Conservation (phyloP, 1,139 yeast species). For the Blastobotrys buckinghamii region DNA sequence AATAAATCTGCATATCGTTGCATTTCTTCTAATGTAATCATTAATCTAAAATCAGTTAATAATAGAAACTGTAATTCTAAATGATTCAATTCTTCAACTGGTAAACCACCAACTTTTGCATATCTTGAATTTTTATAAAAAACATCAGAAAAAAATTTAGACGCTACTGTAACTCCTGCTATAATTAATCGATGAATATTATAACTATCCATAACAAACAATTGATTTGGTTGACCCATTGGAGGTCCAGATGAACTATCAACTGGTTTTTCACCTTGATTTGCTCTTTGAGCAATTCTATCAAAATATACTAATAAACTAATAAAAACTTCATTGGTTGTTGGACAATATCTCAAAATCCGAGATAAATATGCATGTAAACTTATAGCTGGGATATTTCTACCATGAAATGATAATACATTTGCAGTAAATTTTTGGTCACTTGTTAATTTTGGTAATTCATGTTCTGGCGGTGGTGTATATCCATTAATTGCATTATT, state of each 20-base stretch:
- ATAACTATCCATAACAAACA: constrained; percentile 93
- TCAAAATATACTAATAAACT: constrained; percentile 90
- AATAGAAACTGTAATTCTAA: constrained; percentile 84
- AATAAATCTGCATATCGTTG: constrained; percentile 86
- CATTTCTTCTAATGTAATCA: constrained; percentile 86
- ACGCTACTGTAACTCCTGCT: constrained; percentile 94
- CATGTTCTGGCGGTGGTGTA: constrained; percentile 9
- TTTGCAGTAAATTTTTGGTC: constrained; percentile 48
- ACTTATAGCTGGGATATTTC: constrained; percentile 91
- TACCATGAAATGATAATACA: constrained; percentile 89
- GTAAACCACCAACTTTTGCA: constrained; percentile 96
- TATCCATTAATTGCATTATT: constrained; percentile 38
- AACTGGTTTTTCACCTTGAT: constrained; percentile 5
- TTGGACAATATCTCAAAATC: constrained; percentile 93
- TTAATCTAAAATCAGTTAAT: constrained; percentile 75
- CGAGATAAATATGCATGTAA: constrained; percentile 84
- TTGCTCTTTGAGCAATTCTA: constrained; percentile 81
- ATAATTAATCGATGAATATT: constrained; percentile 91
- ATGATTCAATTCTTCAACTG: constrained; percentile 88
- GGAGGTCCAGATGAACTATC: background rate
- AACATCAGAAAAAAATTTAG: constrained; percentile 92
- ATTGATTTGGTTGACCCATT: constrained; percentile 35
- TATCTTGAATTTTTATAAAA: constrained; percentile 94
- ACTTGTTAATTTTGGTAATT: constrained; percentile 8
- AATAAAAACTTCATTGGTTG: constrained; percentile 91